phyloP scores from a whole-genome alignment of 2,329 filamentous ascomycete species.

The Monilinia laxa region DNA sequence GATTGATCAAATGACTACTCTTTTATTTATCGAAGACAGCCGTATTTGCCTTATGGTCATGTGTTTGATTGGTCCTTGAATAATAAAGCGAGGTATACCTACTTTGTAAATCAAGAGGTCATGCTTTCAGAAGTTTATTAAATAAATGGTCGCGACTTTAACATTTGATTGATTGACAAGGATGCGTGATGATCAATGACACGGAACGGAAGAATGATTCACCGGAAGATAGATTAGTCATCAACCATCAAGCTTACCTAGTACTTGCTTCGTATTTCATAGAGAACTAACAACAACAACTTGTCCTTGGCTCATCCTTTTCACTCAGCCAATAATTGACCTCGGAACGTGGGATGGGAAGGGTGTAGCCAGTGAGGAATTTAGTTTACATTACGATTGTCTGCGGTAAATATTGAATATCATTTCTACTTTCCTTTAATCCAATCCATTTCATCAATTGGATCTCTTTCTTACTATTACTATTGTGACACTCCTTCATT shows the following conservation, averaged over 20 bases:
- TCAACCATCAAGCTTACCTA: not conserved
- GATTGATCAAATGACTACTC: slow-evolving; percentile 14
- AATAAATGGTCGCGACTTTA: slow-evolving; percentile 8
- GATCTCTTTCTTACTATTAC: slow-evolving; percentile 9
- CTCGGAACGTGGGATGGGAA: not conserved
- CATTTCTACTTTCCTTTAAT: not conserved
- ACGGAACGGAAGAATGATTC: slow-evolving; percentile 13
- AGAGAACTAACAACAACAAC: too few species aligned
- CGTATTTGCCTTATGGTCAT: slow-evolving; percentile 7
- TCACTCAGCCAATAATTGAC: slow-evolving; percentile 15
- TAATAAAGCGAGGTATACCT: not conserved
- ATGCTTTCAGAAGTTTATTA: slow-evolving; percentile 9
- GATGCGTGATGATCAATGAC: not conserved
- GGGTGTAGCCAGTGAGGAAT: slow-evolving; percentile 17
- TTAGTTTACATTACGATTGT: not conserved
- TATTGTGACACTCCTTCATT: not conserved
- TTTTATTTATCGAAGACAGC: slow-evolving; percentile 6
- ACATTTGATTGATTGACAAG: slow-evolving; percentile 15
- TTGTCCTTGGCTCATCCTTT: not conserved
- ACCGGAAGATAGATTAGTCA: not conserved
- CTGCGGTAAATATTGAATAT: slow-evolving; percentile 1
- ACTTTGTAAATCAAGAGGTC: not conserved
- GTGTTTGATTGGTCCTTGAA: slow-evolving; percentile 2
- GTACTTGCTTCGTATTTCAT: too few species aligned
- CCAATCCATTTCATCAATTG: slow-evolving; percentile 1